Conservation (phyloP, 352 stramenopile genomes). For the Globisporangium alternatum region DNA sequence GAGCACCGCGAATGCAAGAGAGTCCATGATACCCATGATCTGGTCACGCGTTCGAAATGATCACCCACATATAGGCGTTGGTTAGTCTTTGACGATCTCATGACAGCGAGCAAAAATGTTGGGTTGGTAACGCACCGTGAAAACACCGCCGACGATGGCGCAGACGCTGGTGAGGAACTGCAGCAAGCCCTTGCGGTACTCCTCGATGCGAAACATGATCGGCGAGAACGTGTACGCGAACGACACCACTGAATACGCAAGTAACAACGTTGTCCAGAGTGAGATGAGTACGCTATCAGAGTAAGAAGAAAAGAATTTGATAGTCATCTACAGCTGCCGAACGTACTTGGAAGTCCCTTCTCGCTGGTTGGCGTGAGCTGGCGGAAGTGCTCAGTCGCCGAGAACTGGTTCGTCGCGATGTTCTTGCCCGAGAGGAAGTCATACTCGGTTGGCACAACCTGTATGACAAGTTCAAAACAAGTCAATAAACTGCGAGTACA, state of each 20-base stretch:
- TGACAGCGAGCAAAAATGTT: neutral
- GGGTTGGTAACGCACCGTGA: conserved; percentile 57
- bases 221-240: conserved; percentile 97
- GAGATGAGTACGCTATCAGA: conserved; percentile 3
- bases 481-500: neutral
- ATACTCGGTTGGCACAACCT: conserved; percentile 97
- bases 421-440: conserved; percentile 81
- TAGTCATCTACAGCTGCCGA: neutral
- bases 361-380: conserved; percentile 84
- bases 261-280: neutral
- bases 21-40: conserved; percentile 77
- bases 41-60: conserved; percentile 9
- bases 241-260: conserved; percentile 85
- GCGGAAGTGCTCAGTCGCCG: conserved; percentile 95
- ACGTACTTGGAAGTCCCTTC: conserved; percentile 80
- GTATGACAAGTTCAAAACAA: conserved; percentile 1
- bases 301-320: conserved; percentile 18
- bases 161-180: conserved; percentile 92
- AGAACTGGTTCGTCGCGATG: conserved; percentile 97
- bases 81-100: neutral
- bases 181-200: conserved; percentile 86
- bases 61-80: conserved; percentile 1
- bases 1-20: conserved; percentile 47
- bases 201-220: conserved; percentile 95
- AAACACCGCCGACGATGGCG: conserved; percentile 91